Conservation (phyloP, 139 green algal species). For the Dunaliella primolecta region DNA sequence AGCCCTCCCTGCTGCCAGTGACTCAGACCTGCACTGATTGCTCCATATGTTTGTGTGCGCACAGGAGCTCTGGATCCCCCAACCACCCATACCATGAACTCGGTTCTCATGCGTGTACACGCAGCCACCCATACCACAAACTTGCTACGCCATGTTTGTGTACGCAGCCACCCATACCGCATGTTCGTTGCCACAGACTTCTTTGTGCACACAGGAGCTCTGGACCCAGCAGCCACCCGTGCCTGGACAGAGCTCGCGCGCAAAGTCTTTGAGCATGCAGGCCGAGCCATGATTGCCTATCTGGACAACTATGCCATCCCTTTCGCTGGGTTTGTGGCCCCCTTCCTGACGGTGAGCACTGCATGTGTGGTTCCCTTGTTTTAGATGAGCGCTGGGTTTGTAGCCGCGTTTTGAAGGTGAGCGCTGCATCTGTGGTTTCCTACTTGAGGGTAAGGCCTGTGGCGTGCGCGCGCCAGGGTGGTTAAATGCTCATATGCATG, state of each 20-base stretch:
- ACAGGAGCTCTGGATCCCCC: not conserved
- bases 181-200: no score
- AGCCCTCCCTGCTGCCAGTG: no score
- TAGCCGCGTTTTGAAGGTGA: not conserved
- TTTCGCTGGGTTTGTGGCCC: conserved; percentile 56
- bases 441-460: no score
- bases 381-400: not conserved
- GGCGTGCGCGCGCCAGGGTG: no score
- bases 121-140: no score
- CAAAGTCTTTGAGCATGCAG: conserved; percentile 39
- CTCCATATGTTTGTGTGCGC: no score
- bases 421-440: no score
- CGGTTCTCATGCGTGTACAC: no score
- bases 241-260: conserved; percentile 30
- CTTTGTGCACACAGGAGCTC: not conserved
- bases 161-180: no score
- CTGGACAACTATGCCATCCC: conserved; percentile 42
- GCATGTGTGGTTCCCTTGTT: not conserved
- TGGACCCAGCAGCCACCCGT: not conserved
- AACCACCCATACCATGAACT: not conserved
- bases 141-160: no score
- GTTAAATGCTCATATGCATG: no score
- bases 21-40: no score
- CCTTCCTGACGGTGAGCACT: conserved; percentile 38
- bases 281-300: conserved; percentile 33